Percentiles rank a stretch among this genome's conserved stretches.
Evolutionary conservation across 371 early-diverging fungal genomes (phyloP).

Genomic region (Apophysomyces elegans): DNA sequence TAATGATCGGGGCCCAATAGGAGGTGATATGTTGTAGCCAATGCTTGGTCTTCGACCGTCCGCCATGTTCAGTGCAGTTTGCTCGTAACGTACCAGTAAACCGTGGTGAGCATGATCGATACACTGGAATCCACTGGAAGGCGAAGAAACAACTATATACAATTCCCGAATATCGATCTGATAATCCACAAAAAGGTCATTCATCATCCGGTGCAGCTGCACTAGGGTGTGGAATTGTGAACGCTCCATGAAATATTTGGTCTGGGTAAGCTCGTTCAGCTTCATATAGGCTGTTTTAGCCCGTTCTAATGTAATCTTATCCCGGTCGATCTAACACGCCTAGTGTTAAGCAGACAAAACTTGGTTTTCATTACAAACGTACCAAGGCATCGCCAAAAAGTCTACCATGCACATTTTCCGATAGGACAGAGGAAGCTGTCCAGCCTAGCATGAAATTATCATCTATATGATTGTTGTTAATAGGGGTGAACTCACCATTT

Average conservation of each 20-base stretch:
- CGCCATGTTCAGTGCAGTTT: not conserved
- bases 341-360: slow-evolving; percentile 1
- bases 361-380: not conserved
- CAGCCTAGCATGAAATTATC: slow-evolving; percentile 21
- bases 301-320: slow-evolving; percentile 24
- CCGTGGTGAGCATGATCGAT: slow-evolving; percentile 30
- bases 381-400: slow-evolving; percentile 34
- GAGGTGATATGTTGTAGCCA: slow-evolving; percentile 10
- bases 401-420: slow-evolving; percentile 27
- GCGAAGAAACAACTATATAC: slow-evolving; percentile 21
- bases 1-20: slow-evolving; percentile 4
- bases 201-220: slow-evolving; percentile 37
- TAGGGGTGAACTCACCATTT: slow-evolving; percentile 7
- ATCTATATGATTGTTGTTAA: not conserved
- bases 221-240: slow-evolving; percentile 24
- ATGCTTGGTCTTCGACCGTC: slow-evolving; percentile 16
- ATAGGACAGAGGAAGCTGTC: slow-evolving; percentile 27
- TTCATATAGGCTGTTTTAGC: slow-evolving; percentile 30
- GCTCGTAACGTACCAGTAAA: slow-evolving; percentile 23
- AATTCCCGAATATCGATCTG: slow-evolving; percentile 28
- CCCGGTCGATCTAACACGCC: slow-evolving; percentile 28
- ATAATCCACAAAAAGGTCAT: slow-evolving; percentile 28
- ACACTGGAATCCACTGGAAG: slow-evolving; percentile 26
- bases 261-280: slow-evolving; percentile 24
- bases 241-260: slow-evolving; percentile 13